phyloP scores from a whole-genome alignment of 192 early-diverging fungal genomes.

The Lunasporangiospora selenospora region DNA sequence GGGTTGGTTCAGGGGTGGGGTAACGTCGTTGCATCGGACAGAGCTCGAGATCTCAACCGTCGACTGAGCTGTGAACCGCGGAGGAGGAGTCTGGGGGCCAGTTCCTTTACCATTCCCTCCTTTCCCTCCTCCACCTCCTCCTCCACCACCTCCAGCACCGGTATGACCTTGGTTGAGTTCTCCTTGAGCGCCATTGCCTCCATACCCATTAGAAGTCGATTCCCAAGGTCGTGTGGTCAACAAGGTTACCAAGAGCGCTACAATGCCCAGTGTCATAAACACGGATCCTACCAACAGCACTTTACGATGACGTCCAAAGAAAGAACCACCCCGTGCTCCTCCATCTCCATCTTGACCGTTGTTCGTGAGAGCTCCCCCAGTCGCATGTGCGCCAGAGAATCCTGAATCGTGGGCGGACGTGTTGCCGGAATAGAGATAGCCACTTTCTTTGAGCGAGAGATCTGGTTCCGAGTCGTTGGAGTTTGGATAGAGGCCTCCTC shows the following conservation, averaged over 20 bases:
- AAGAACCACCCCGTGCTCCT: not conserved
- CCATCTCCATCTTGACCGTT: not conserved
- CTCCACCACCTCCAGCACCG: not conserved
- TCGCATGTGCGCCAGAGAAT: constrained; percentile 1
- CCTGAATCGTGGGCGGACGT: not conserved
- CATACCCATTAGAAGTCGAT: not conserved
- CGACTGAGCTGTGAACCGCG: constrained; percentile 9
- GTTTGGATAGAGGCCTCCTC: no score
- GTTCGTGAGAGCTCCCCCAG: not conserved
- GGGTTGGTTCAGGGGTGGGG: constrained; percentile 48
- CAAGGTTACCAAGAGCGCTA: constrained; percentile 6
- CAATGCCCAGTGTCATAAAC: constrained; percentile 12
- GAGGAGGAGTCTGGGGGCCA: not conserved
- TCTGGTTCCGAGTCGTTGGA: no score
- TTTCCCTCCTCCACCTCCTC: not conserved
- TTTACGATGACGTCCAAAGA: constrained; percentile 18
- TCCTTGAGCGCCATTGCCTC: no score
- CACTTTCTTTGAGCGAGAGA: no score
- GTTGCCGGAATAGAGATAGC: not conserved
- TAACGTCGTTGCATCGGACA: constrained; percentile 32
- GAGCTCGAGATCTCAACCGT: constrained; percentile 14
- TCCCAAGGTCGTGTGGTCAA: constrained; percentile 25
- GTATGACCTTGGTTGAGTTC: no score
- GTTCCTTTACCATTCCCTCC: not conserved
- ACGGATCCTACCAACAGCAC: constrained; percentile 14